Conservation (phyloP, 345 rosid genomes). For the Dipteronia sinensis region DNA sequence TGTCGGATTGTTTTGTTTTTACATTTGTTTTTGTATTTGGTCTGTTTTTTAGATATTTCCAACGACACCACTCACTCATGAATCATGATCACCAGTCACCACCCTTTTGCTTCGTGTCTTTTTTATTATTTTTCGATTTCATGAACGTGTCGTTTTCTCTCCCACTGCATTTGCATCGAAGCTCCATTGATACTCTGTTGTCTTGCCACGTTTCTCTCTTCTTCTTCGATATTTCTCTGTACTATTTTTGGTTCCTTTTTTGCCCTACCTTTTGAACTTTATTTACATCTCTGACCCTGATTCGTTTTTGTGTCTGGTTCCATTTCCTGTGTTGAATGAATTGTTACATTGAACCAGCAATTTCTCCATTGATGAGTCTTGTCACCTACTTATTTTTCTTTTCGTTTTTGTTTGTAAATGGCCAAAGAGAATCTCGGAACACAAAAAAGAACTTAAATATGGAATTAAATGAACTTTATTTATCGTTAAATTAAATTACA, state of each 20-base stretch:
- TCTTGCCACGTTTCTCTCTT: conserved; percentile 10
- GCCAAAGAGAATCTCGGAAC: too few relatives aligned
- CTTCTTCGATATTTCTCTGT: too few relatives aligned
- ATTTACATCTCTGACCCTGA: not conserved
- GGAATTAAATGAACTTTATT: too few relatives aligned
- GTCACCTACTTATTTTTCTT: too few relatives aligned
- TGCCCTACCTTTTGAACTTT: not conserved
- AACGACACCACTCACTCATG: not conserved
- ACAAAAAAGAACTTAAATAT: too few relatives aligned
- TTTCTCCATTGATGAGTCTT: too few relatives aligned
- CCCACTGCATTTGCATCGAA: conserved; percentile 7
- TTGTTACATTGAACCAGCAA: too few relatives aligned
- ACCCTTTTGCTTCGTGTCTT: not conserved
- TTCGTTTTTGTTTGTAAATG: too few relatives aligned
- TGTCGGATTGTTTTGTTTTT: conserved; percentile 24
- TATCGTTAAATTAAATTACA: too few relatives aligned
- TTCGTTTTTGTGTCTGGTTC: too few relatives aligned
- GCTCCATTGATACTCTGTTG: not conserved
- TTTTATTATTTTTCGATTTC: not conserved
- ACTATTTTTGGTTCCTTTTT: not conserved
- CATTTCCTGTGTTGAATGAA: not conserved
- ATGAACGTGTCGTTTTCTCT: conserved; percentile 16
- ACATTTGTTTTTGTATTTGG: too few relatives aligned
- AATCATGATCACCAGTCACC: not conserved
- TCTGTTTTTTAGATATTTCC: not conserved